Evolutionary conservation across 495 filamentous ascomycete genomes (phyloP), one percentile per base, ranked within the genome.

Genomic region (Evernia prunastri): DNA sequence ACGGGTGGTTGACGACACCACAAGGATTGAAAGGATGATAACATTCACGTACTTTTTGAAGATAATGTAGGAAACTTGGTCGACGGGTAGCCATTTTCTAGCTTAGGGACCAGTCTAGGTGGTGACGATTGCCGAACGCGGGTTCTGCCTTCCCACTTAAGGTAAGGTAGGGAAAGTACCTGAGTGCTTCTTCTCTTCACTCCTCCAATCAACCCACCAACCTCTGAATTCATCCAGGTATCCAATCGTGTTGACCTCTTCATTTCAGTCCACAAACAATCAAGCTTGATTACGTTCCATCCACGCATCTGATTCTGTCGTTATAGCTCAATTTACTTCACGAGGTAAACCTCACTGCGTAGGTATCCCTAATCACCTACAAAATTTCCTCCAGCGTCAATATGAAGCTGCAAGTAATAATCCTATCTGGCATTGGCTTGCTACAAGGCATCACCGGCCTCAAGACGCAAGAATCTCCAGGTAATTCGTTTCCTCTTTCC

Each of bases 61-160:
- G 27, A 5, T 6, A 25, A 33, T 31, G 29, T 54, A 54, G 29
- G 51, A 33, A 33, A 33, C 6, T 20, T 20, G 27, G 8, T 33
- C 6, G 29, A 54, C 20, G 1, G 3, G 9, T 10, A 31, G 7
- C 15, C 10, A 8, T 40, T 23, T 29, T 15, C 51, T 54, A 29
- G 15, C 0, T 20, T 15, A 27, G 27, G 27, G n/a, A n/a, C n/a
- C n/a, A n/a, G n/a, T n/a, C n/a, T 31, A 31, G 3, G n/a, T 17
- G 8, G 49, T 53, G 49, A 53, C 11, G 25, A 31, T 29, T 29
- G 27, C 47, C 49, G 13, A 53, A 31, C 15, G 49, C 37, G 20
- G 64, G 53, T 63, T 53, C 53, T 45, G 51, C 53, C 61, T 63
- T 63, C 61, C 61, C 36, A 31, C 29, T 63, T 54, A 33, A 12